Evolutionary conservation across 495 filamentous ascomycete genomes (phyloP).

Genomic region (Penicillium odoratum): DNA sequence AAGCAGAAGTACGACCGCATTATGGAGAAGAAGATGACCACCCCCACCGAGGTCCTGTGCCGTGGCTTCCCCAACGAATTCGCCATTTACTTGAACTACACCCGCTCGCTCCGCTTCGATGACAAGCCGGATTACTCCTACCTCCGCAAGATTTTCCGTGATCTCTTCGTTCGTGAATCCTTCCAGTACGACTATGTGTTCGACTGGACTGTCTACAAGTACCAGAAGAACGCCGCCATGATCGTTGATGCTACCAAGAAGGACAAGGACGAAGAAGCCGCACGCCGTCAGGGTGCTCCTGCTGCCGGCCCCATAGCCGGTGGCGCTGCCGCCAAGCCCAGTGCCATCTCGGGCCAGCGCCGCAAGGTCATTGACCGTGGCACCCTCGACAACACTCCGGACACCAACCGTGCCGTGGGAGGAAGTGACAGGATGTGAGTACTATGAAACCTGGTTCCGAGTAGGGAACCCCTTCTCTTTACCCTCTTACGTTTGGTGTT

Average conservation of each 20-base stretch:
- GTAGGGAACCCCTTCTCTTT: constrained; percentile 73
- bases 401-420: constrained; percentile 84
- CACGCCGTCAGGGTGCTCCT: constrained; percentile 58
- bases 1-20: constrained; percentile 99
- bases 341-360: constrained; percentile 73
- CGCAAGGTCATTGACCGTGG: constrained; percentile 80
- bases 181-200: constrained; percentile 99
- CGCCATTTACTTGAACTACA: constrained; percentile 99
- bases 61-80: constrained; percentile 99
- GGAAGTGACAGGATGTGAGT: constrained; percentile 99
- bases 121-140: constrained; percentile 99
- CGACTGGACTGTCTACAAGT: constrained; percentile 99
- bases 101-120: constrained; percentile 96
- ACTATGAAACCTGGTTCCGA: constrained; percentile 76
- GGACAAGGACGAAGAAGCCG: constrained; percentile 74
- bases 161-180: constrained; percentile 97
- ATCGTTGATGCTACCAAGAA: constrained; percentile 77
- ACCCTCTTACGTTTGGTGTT: constrained; percentile 77
- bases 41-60: constrained; percentile 97
- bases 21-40: constrained; percentile 99
- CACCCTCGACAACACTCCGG: constrained; percentile 73
- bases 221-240: constrained; percentile 97
- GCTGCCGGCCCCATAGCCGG: constrained; percentile 61
- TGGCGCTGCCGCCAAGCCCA: constrained; percentile 64
- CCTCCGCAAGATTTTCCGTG: constrained; percentile 99